phyloP scores from a whole-genome alignment of 495 filamentous ascomycete species.

The Daldinia loculata region DNA sequence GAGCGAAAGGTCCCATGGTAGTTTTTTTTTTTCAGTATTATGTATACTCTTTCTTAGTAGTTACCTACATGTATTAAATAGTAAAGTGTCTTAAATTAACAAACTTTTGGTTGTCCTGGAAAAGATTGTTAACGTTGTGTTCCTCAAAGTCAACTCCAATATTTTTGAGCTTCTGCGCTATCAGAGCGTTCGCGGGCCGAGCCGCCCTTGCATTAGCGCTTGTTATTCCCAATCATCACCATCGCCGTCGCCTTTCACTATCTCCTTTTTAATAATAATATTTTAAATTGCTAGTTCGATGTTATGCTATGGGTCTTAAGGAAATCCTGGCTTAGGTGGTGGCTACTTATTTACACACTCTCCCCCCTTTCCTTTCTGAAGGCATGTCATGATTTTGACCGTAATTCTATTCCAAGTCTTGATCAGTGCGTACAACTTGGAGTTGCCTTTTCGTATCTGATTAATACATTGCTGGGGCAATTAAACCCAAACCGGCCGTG shows the following conservation, averaged over 20 bases:
- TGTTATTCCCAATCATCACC: not conserved
- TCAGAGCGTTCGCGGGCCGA: slow-evolving; percentile 19
- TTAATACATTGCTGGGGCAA: no score
- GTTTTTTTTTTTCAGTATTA: no score
- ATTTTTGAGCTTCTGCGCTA: slow-evolving; percentile 7
- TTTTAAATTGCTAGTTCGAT: not conserved
- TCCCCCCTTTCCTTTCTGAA: no score
- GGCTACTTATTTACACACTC: not conserved
- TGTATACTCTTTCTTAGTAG: no score
- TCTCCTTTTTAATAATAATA: not conserved
- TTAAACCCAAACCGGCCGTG: no score
- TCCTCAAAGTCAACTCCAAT: not conserved
- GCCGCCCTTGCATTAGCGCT: slow-evolving; percentile 28
- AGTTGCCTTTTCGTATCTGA: no score
- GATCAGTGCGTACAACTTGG: no score
- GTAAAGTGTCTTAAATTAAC: no score
- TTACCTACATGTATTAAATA: no score
- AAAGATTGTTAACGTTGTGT: not conserved
- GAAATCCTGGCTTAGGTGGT: not conserved
- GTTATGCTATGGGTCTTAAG: not conserved
- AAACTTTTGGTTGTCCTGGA: not conserved
- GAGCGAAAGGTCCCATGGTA: slow-evolving; percentile 40
- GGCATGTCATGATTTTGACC: no score
- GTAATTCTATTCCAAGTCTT: no score
- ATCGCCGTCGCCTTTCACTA: not conserved